phyloP scores from a whole-genome alignment of 805 yeast species.

The Candida maesae region DNA sequence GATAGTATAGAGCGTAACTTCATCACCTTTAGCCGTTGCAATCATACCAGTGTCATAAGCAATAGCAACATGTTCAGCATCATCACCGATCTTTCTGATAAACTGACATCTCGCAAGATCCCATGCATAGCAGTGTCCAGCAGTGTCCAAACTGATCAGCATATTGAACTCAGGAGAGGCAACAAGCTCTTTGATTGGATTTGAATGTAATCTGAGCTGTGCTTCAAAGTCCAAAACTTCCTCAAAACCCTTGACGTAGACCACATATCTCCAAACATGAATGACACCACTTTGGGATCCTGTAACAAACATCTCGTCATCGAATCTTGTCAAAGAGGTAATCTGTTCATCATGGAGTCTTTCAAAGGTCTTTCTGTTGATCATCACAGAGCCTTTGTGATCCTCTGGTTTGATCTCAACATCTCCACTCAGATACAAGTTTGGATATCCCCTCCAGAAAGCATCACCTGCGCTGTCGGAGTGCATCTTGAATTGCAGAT shows the following conservation, averaged over 20 bases:
- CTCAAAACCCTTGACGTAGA: conserved; percentile 17
- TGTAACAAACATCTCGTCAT: conserved; percentile 28
- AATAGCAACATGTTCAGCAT: conserved; percentile 36
- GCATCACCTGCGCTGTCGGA: conserved; percentile 30
- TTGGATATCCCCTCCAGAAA: conserved; percentile 51
- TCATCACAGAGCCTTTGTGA: conserved; percentile 20
- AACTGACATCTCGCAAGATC: conserved; percentile 51
- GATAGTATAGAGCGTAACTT: conserved; percentile 41
- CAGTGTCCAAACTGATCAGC: conserved; percentile 49
- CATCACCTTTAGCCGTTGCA: conserved; percentile 30
- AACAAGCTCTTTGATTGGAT: conserved; percentile 42
- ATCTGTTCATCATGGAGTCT: conserved; percentile 31
- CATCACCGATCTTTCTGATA: conserved; percentile 36
- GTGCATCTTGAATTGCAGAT: conserved; percentile 41
- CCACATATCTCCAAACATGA: conserved; percentile 46
- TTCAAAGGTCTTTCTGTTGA: conserved; percentile 27
- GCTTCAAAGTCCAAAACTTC: conserved; percentile 37
- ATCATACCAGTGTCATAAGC: conserved; percentile 56
- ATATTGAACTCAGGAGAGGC: conserved; percentile 51
- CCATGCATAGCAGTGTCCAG: conserved; percentile 61
- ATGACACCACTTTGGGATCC: conserved; percentile 56
- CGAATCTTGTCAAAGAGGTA: conserved; percentile 26
- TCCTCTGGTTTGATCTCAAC: conserved; percentile 24
- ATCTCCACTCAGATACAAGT: conserved; percentile 25
- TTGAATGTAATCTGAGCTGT: conserved; percentile 55